Evolutionary conservation across 768 basidiomycete genomes (phyloP), one percentile per base, ranked within the genome.

Genomic region (Tremella fuciformis): DNA sequence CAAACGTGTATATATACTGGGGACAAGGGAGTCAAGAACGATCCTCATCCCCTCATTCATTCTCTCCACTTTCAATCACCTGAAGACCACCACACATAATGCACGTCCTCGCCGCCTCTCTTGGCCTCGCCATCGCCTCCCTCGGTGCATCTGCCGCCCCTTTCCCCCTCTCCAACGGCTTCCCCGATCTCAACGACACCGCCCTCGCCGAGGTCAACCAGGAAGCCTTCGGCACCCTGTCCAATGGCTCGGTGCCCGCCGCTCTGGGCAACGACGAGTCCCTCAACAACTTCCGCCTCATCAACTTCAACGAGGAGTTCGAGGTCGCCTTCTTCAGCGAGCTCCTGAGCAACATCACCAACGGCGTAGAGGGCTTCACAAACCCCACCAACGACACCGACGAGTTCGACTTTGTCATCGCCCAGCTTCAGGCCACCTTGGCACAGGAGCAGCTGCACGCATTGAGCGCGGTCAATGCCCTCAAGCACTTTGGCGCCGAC

Each of bases 301-400:
- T 57, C 50, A 48, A 49, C 16, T 50, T 24, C 49, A 57, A 57
- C 19, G 56, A 57, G 39, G 50, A 51, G n/a, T 57, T 57, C 40
- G 56, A 57, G 49, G 49, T 51, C 19, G 48, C 49, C 13, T 57
- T 57, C 56, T 57, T 57, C 39, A 37, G 34, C 24, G 38, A 44
- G 2, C 24, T 57, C 3, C 19, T 57, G 16, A 19, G 13, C 37
- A 57, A 57, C 18, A 42, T 57, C 19, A 57, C 56, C 8, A 51
- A 50, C 49, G 56, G 56, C n/a, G 49, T 57, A 16, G 47, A 37
- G 4, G 56, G 56, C 7, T 57, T 50, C 29, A 51, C 47, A 8
- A 42, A 50, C 40, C 49, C 26, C 21, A n/a, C 18, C 25, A 46
- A 46, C 18, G 15, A 8, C 44, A 24, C 49, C 19, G 49, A 24